phyloP scores from a whole-genome alignment of 2,329 filamentous ascomycete genomes.

The Ascochyta pisi region DNA sequence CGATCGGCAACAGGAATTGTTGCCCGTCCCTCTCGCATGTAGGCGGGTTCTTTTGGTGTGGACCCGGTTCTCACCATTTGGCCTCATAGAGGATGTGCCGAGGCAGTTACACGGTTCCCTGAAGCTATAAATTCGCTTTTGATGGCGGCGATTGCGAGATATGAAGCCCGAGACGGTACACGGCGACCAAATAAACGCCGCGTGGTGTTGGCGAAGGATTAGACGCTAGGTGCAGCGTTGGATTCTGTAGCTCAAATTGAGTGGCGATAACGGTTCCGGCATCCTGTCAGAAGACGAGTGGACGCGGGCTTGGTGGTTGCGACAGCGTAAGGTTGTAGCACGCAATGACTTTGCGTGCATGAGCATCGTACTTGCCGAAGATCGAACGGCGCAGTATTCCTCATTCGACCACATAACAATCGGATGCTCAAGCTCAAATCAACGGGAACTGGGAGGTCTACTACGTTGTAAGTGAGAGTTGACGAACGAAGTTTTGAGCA shows the following conservation, averaged over 20 bases:
- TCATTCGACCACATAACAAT: too few species aligned
- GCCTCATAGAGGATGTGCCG: not conserved
- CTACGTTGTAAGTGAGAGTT: too few species aligned
- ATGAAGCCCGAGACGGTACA: conserved; percentile 1
- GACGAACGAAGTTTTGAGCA: too few species aligned
- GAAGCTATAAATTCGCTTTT: conserved; percentile 6
- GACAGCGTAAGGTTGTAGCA: conserved; percentile 12
- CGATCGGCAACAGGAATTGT: too few species aligned
- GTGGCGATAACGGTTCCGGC: not conserved
- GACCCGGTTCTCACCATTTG: not conserved
- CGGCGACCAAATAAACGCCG: not conserved
- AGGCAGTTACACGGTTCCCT: not conserved
- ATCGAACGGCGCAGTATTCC: not conserved
- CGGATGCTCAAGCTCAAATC: too few species aligned
- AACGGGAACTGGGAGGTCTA: too few species aligned
- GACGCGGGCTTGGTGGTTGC: conserved; percentile 8
- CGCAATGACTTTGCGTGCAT: conserved; percentile 6
- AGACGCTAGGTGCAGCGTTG: not conserved
- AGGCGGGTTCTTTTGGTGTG: not conserved
- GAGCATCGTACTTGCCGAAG: not conserved
- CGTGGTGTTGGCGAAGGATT: not conserved
- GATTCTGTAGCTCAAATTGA: not conserved
- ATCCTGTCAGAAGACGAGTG: not conserved
- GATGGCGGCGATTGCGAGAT: conserved; percentile 6
- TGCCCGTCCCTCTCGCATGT: too few species aligned